Conservation (phyloP, 805 yeast genomes). For the Starmerella cellae region DNA sequence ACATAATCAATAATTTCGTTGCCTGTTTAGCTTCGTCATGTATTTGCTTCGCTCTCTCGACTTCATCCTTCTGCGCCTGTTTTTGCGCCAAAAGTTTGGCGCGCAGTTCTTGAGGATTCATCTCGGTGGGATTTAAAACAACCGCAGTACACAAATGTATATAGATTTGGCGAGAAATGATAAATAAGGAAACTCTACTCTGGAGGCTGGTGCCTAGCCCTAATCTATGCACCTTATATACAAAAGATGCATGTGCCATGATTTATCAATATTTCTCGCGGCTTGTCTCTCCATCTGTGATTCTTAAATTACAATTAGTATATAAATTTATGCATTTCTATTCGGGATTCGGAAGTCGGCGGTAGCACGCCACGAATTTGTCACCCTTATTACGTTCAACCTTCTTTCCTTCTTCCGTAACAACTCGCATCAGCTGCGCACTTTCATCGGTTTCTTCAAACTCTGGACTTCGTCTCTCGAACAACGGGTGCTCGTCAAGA, state of each 20-base stretch:
- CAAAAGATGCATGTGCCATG: too few relatives aligned
- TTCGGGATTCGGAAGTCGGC: slow-evolving; percentile 11
- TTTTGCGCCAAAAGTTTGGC: slow-evolving; percentile 18
- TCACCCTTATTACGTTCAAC: slow-evolving; percentile 80
- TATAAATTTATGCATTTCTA: not conserved
- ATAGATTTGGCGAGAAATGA: too few relatives aligned
- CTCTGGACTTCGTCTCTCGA: slow-evolving; percentile 61
- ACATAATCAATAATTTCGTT: slow-evolving; percentile 16
- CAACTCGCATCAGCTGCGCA: slow-evolving; percentile 71
- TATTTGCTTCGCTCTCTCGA: not conserved
- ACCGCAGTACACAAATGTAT: too few relatives aligned
- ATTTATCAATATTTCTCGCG: too few relatives aligned
- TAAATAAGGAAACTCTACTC: too few relatives aligned
- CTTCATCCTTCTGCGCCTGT: slow-evolving; percentile 11
- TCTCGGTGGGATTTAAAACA: too few relatives aligned
- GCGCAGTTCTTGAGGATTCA: slow-evolving; percentile 9
- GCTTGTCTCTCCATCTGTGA: too few relatives aligned
- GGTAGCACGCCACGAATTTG: slow-evolving; percentile 78
- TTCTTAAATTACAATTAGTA: not conserved
- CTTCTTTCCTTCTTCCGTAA: slow-evolving; percentile 98
- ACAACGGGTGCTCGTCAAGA: slow-evolving; percentile 78
- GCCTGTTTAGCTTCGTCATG: slow-evolving; percentile 17
- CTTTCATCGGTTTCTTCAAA: slow-evolving; percentile 75
- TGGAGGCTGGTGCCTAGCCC: too few relatives aligned
- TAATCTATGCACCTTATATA: too few relatives aligned